A percentile compares a stretch with the other conserved stretches of the same genome.
These are phyloP conservation scores for Zychaea mexicana DNA, from an alignment of 371 early-diverging fungal species.

Conservation along the genomic window DNA sequence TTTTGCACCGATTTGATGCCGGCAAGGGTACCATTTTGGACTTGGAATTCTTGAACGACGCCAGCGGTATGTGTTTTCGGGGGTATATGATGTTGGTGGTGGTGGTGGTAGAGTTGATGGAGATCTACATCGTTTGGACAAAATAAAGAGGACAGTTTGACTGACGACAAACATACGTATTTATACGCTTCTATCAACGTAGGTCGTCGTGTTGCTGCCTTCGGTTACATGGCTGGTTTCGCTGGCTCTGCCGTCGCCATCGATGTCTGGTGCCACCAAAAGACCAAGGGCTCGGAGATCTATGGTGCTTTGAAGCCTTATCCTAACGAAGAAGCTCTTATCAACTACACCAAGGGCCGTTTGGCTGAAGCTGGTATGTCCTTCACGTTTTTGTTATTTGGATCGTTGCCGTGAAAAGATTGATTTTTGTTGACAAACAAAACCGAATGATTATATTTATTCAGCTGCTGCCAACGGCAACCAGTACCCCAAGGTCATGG, in stretches of 20 bases:
- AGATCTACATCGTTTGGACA: no score
- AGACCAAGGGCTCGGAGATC: slow-evolving; percentile 32
- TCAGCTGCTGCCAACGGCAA: slow-evolving; percentile 57
- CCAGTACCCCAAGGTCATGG: slow-evolving; percentile 83
- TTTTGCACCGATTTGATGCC: slow-evolving; percentile 80
- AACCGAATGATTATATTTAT: slow-evolving; percentile 7
- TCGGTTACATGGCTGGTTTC: slow-evolving; percentile 97
- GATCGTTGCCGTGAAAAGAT: background rate
- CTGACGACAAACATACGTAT: no score
- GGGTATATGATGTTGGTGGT: no score
- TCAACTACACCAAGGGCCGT: slow-evolving; percentile 71
- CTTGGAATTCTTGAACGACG: slow-evolving; percentile 91
- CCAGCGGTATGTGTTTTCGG: slow-evolving; percentile 39
- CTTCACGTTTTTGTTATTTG: background rate
- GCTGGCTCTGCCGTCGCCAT: slow-evolving; percentile 93
- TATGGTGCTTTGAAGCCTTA: slow-evolving; percentile 83
- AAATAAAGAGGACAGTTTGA: no score
- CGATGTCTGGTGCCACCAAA: slow-evolving; percentile 91
- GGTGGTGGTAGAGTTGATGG: no score
- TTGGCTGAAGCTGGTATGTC: slow-evolving; percentile 68
- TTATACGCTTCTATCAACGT: no score
- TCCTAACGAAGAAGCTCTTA: slow-evolving; percentile 82
- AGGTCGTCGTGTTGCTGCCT: slow-evolving; percentile 92
- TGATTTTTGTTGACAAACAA: background rate
- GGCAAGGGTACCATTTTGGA: slow-evolving; percentile 92